Conservation (phyloP, 192 early-diverging fungal species). For the Tieghemiomyces parasiticus region DNA sequence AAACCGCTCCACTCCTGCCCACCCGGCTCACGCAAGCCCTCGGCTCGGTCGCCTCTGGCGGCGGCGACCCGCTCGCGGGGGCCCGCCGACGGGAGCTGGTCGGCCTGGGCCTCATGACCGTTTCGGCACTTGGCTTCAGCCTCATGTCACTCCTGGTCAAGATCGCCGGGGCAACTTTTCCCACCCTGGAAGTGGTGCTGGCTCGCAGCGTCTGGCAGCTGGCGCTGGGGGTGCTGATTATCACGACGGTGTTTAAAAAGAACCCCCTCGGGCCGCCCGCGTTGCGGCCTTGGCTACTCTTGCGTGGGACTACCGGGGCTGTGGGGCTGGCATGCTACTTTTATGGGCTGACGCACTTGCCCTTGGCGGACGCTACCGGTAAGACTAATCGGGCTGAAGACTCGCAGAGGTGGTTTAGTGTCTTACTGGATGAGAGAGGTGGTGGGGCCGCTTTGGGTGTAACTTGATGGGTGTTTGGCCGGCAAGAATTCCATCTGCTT, state of each 20-base stretch:
- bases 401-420: too few species aligned
- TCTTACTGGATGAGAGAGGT: too few species aligned
- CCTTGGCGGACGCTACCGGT: constrained; percentile 56
- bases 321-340: constrained; percentile 55
- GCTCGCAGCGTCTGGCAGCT: constrained; percentile 53
- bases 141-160: constrained; percentile 61
- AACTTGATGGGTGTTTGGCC: too few species aligned
- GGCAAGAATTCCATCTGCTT: too few species aligned
- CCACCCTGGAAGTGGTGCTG: constrained; percentile 57
- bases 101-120: constrained; percentile 32
- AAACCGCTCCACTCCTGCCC: too few species aligned
- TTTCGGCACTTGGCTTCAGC: constrained; percentile 55
- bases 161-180: constrained; percentile 34
- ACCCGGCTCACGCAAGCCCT: too few species aligned
- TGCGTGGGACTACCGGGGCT: constrained; percentile 48
- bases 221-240: constrained; percentile 32
- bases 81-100: constrained; percentile 1
- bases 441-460: too few species aligned
- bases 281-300: constrained; percentile 36
- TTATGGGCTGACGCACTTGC: constrained; percentile 46
- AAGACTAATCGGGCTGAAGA: neutral
- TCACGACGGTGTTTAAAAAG: constrained; percentile 30
- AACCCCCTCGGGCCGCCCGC: constrained; percentile 36
- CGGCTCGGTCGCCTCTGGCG: too few species aligned
- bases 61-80: too few species aligned